Conservation (phyloP, 176 grass and related monocot species). For the Eleusine coracana region DNA sequence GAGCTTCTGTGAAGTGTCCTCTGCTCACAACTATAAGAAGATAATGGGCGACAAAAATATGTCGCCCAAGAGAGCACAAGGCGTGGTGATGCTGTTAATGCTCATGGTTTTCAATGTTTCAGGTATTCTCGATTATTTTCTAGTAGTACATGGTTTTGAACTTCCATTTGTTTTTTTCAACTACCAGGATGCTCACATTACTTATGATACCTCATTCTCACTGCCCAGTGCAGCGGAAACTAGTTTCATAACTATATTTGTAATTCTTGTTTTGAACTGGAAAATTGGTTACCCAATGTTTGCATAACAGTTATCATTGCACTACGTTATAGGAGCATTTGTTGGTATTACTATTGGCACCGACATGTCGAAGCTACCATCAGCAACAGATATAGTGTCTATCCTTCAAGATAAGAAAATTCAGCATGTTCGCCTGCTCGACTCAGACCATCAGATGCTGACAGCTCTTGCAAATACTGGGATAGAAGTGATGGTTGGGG, state of each 20-base stretch:
- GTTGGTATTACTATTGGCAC: conserved; percentile 90
- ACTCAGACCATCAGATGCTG: conserved; percentile 87
- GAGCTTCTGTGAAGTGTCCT: conserved; percentile 13
- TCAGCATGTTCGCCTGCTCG: conserved; percentile 76
- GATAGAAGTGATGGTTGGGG: conserved; percentile 83
- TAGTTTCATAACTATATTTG: background rate
- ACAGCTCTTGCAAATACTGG: conserved; percentile 81
- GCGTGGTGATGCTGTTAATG: conserved; percentile 43
- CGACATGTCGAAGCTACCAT: conserved; percentile 57
- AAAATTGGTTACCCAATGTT: background rate
- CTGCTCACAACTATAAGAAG: conserved; percentile 8
- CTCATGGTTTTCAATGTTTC: conserved; percentile 60
- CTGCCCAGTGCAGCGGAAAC: background rate
- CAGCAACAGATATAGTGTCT: conserved; percentile 69
- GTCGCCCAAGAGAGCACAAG: conserved; percentile 38
- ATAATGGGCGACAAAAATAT: conserved; percentile 42
- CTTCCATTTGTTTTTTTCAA: background rate
- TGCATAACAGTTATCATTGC: conserved; percentile 8
- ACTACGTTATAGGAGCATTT: conserved; percentile 67
- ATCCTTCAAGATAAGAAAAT: conserved; percentile 82
- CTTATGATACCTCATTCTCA: background rate
- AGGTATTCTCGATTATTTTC: conserved; percentile 53
- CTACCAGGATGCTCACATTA: background rate
- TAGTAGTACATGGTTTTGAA: conserved; percentile 14
- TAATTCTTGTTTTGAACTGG: background rate